Percentiles rank a stretch among this genome's conserved stretches.
These are phyloP conservation scores for Diatrype stigma DNA, from an alignment of 2,329 filamentous ascomycete genomes.

Conservation along the genomic window DNA sequence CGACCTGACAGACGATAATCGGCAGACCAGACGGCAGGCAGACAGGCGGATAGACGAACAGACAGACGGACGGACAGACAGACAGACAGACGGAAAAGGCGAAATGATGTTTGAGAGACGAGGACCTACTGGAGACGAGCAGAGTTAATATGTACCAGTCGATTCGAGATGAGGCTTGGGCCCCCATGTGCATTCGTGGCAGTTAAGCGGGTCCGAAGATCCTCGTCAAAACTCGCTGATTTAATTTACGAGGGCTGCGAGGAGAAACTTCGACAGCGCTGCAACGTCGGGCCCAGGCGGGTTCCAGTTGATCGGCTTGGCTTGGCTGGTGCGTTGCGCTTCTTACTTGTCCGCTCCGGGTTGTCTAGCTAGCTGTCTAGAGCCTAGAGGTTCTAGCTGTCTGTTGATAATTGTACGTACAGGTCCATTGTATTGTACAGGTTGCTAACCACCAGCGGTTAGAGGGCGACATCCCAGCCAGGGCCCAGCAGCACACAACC, in stretches of 20 bases:
- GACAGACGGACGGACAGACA: no score
- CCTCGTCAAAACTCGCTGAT: background rate
- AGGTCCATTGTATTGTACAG: no score
- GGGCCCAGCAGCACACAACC: no score
- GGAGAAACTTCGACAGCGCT: background rate
- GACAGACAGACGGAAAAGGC: background rate
- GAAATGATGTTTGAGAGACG: background rate
- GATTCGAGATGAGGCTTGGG: slow-evolving; percentile 1
- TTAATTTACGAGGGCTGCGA: background rate
- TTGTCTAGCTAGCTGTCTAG: no score
- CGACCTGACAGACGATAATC: background rate
- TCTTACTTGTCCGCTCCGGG: no score
- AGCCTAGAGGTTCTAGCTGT: no score
- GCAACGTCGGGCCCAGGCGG: background rate
- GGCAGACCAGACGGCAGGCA: background rate
- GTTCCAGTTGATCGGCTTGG: background rate
- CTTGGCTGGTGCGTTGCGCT: background rate
- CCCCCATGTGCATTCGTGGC: background rate
- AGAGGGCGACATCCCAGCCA: no score
- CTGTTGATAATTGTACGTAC: no score
- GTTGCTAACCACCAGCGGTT: no score
- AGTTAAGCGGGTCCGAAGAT: background rate
- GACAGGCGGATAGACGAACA: background rate
- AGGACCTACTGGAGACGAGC: background rate
- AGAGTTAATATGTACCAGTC: background rate